Conservation (phyloP, 805 yeast genomes). For the Spathaspora boniae region DNA sequence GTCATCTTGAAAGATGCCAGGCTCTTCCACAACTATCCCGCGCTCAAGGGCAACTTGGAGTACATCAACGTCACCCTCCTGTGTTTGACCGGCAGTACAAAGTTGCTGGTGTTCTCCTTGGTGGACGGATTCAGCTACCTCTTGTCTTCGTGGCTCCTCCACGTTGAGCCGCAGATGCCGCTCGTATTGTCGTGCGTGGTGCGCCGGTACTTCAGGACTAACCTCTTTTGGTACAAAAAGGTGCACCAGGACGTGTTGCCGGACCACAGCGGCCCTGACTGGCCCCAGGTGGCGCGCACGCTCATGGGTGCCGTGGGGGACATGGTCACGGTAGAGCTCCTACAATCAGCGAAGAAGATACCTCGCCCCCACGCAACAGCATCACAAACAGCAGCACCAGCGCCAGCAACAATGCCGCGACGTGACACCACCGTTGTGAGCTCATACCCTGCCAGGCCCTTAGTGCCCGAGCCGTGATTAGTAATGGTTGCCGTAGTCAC, state of each 20-base stretch:
- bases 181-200: constrained; percentile 30
- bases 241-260: not conserved
- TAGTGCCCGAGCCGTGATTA: too few species aligned
- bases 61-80: constrained; percentile 9
- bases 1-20: constrained; percentile 11
- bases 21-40: constrained; percentile 4
- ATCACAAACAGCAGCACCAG: too few species aligned
- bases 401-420: too few species aligned
- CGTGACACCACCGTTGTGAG: too few species aligned
- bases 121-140: constrained; percentile 19
- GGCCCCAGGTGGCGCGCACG: too few species aligned
- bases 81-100: constrained; percentile 7
- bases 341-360: too few species aligned
- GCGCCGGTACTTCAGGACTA: constrained; percentile 19
- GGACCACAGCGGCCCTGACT: too few species aligned
- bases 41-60: not conserved
- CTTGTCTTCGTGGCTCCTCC: constrained; percentile 19
- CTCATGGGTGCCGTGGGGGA: too few species aligned
- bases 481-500: too few species aligned
- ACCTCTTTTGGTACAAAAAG: constrained; percentile 13
- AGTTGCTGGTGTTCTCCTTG: constrained; percentile 6
- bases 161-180: constrained; percentile 27
- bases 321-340: too few species aligned
- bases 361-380: too few species aligned
- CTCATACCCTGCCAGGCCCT: too few species aligned